Evolutionary conservation across 768 basidiomycete genomes (phyloP), one percentile per base, ranked within the genome.

Genomic region (Phylloporus sp.): DNA sequence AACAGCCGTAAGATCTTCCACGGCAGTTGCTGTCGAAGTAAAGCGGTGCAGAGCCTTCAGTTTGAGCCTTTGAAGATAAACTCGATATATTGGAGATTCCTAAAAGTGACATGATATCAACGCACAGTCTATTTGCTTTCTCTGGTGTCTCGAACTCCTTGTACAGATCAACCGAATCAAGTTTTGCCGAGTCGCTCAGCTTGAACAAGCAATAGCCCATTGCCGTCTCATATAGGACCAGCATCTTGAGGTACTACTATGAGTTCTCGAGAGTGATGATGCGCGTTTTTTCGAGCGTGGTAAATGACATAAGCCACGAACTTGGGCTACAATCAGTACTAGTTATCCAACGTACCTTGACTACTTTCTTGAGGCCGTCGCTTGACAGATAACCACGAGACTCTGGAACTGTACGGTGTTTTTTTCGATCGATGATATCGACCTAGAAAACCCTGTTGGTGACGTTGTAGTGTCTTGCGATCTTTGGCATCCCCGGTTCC

Each of bases 201-300:
- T 97, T 97, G 85, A 99, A 97, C 48, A 99, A 87, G 77, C 91
- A 94, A 78, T 93, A 97, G 72, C 95, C 93, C 72, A 95, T 82
- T 35, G 93, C 82, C 2, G 93, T 94, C 76, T 98, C 97, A 76
- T 94, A 93, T 58, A 99, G 79, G 40, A 98, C 95, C 72, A 97
- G 82, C 94, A 98, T 98, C 54, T 63, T 69, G 63, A 47, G 48
- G 31, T 54, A 45, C 27, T 26, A 42, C 45, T 27, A 41, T 35
- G 24, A 31, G 45, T 18, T 16, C 39, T 50, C 38, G 49, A 49
- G 29, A 28, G n/a, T 40, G 40, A 34, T 35, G 39, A 47, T 34
- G 18, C 43, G 56, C 50, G 52, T 64, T 69, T 68, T 68, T 70
- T 48, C 15, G 55, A 68, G 59, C 67, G 67, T 68, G 67, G 67